phyloP scores from a whole-genome alignment of 169 alveolate genomes.

The Perkinsus olseni region DNA sequence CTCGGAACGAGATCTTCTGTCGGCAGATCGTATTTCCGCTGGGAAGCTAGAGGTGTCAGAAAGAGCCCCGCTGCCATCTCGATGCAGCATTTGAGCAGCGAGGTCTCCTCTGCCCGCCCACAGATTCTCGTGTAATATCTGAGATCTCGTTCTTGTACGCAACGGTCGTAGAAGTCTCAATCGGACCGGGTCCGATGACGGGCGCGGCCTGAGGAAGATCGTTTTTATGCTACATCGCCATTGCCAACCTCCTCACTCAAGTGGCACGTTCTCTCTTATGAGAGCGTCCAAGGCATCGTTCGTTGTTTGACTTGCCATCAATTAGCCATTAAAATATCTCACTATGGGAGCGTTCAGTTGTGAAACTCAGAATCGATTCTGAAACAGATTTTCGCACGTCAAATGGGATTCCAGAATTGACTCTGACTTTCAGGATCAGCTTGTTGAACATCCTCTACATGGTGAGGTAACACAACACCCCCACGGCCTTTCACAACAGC shows the following conservation, averaged over 20 bases:
- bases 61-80: background rate
- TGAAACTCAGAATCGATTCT: too few species aligned
- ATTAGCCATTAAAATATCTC: too few species aligned
- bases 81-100: background rate
- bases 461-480: background rate
- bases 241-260: too few species aligned
- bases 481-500: background rate
- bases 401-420: too few species aligned
- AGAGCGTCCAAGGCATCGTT: background rate
- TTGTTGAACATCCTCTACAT: too few species aligned
- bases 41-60: background rate
- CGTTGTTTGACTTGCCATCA: background rate
- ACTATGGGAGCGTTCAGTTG: too few species aligned
- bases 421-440: too few species aligned
- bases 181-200: background rate
- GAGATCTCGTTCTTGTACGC: background rate
- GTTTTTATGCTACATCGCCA: too few species aligned
- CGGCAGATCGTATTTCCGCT: background rate
- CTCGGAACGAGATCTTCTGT: background rate
- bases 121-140: background rate
- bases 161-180: background rate
- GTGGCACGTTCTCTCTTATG: background rate
- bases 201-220: too few species aligned
- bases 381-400: too few species aligned
- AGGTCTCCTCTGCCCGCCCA: background rate